Conservation (phyloP, 164 flowering plant genomes). For the Hamamelis virginiana region DNA sequence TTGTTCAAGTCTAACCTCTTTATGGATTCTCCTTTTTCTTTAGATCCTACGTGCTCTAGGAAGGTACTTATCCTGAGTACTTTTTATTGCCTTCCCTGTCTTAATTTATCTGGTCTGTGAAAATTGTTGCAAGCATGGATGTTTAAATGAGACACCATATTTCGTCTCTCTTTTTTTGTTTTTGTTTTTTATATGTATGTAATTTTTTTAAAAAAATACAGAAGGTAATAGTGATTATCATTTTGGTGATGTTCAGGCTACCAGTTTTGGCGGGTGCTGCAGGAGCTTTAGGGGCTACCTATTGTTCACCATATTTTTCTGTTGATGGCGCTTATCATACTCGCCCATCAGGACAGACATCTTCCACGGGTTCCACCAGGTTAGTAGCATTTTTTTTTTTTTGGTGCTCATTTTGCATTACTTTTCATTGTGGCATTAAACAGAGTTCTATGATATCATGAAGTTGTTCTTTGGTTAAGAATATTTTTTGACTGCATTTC, state of each 20-base stretch:
- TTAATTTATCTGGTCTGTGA: too few relatives aligned
- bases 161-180: too few relatives aligned
- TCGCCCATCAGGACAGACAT: conserved; percentile 66
- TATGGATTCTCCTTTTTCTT: neutral
- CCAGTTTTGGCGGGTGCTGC: conserved; percentile 93
- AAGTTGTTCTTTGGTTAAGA: too few relatives aligned
- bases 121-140: too few relatives aligned
- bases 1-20: conserved; percentile 1
- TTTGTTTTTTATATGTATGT: too few relatives aligned
- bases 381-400: conserved; percentile 19
- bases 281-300: conserved; percentile 76
- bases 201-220: neutral
- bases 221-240: neutral
- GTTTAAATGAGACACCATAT: too few relatives aligned
- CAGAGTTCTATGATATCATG: too few relatives aligned
- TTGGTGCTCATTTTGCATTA: too few relatives aligned
- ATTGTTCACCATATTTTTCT: conserved; percentile 73
- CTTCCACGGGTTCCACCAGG: conserved; percentile 60
- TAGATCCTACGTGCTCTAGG: neutral
- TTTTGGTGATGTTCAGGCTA: conserved; percentile 45
- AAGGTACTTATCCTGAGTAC: too few relatives aligned
- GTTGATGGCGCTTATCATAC: conserved; percentile 78
- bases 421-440: too few relatives aligned
- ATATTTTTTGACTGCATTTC: too few relatives aligned
- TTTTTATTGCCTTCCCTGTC: too few relatives aligned